Evolutionary conservation across 2,329 filamentous ascomycete species (phyloP), one percentile per base, ranked within the genome.

Genomic region (Iodosphaeria phyllophila): DNA sequence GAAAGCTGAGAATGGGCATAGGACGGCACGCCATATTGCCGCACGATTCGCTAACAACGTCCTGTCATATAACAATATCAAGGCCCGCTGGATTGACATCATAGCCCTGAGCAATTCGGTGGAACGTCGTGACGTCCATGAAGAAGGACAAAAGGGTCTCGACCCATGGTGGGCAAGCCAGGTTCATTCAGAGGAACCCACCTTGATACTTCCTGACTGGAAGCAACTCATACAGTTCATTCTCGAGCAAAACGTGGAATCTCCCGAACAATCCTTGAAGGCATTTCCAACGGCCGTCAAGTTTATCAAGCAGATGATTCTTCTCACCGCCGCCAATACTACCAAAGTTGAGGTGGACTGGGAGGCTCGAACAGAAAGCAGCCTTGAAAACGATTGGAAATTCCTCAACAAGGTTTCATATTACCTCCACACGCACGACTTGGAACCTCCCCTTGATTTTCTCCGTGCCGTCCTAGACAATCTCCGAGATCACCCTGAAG

Each of bases 21-120:
- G 75, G 35, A 84, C 76, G 38, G 76, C 77, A 17, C 70, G 79
- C 6, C 89, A 84, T 48, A 74, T 80, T 12, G 74, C 74, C 13
- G 73, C 89, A 6, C 78, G 89, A 29, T 93, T 86, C 59, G 80
- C 82, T 8, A 95, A 95, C 42, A 66, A 79, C 25, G 92, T 82
- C 39, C 56, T 98, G 5, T 67, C 75, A 1, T 93, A 82, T 37
- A 61, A 61, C 12, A 82, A 92, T 39, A 60, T 80, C 7, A 58
- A 74, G 18, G 89, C 71, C 14, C 68, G 89, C 24, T 93, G 82
- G 79, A 77, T 93, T 23, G 71, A 93, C 44, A 65, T 95, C 10
- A 59, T 93, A 24, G 86, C 84, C 6, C 56, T 89, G 6, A 70
- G 67, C 10, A 60, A 61, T 3, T 48, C 54, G 3, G 64, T 69